phyloP scores from a whole-genome alignment of 805 yeast species.

The Ogataea chonburiensis region DNA sequence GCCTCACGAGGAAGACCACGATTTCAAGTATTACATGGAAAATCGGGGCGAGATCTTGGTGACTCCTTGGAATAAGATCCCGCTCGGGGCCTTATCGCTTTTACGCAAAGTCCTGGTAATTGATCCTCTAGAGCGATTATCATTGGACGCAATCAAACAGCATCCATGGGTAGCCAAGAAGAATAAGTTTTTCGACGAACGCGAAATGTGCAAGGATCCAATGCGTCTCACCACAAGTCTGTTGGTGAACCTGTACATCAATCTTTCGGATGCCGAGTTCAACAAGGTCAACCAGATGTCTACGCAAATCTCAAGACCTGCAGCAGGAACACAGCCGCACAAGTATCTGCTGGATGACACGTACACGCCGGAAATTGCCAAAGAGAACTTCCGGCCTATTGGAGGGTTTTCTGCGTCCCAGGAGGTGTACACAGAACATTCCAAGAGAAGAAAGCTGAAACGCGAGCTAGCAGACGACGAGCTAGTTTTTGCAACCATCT shows the following conservation, averaged over 20 bases:
- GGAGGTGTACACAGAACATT: conserved; percentile 39
- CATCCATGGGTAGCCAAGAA: conserved; percentile 57
- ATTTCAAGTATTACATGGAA: conserved; percentile 33
- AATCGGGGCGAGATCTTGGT: conserved; percentile 45
- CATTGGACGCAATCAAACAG: conserved; percentile 39
- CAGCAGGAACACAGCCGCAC: conserved; percentile 47
- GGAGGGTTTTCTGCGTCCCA: conserved; percentile 40
- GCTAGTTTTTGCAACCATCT: conserved; percentile 37
- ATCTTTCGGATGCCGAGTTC: conserved; percentile 49
- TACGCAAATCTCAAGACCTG: conserved; percentile 20
- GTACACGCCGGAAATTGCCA: conserved; percentile 24
- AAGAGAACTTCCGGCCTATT: conserved; percentile 27
- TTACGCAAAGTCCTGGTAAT: conserved; percentile 53
- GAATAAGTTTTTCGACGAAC: conserved; percentile 41
- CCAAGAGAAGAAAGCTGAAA: conserved; percentile 33
- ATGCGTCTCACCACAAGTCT: conserved; percentile 48
- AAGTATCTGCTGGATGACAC: conserved; percentile 41
- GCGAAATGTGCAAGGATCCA: conserved; percentile 56
- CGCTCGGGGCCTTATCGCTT: conserved; percentile 48
- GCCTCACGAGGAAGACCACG: conserved; percentile 52
- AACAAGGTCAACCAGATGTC: conserved; percentile 30
- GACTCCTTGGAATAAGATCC: conserved; percentile 57
- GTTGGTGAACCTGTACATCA: conserved; percentile 51
- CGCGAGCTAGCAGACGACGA: conserved; percentile 33
- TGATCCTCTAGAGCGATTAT: conserved; percentile 44